Conservation (phyloP, 208 protist species). For the Paratrypanosoma confusum region DNA sequence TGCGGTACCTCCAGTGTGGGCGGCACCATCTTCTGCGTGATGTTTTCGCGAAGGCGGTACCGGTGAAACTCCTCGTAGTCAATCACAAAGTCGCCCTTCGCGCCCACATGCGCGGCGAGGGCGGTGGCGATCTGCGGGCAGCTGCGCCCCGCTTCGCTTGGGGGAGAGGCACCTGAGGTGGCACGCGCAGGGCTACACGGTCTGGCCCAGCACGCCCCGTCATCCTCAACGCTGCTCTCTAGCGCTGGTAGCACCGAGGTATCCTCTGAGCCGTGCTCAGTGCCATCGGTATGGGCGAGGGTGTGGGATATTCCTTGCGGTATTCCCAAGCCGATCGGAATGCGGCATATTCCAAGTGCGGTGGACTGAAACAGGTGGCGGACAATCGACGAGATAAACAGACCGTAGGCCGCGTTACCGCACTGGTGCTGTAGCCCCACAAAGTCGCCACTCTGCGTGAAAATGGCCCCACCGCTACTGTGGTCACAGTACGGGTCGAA, state of each 20-base stretch:
- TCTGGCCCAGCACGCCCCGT: constrained; percentile 12
- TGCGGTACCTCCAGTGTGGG: constrained; percentile 25
- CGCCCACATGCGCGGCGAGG: constrained; percentile 26
- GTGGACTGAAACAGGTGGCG: constrained; percentile 54
- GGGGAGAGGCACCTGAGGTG: no score
- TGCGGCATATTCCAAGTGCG: constrained; percentile 54
- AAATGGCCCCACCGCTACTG: constrained; percentile 73
- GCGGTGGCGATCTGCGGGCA: no score
- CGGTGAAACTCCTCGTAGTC: constrained; percentile 23
- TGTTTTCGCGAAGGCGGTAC: constrained; percentile 4
- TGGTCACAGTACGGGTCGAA: constrained; percentile 16
- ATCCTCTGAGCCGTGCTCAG: no score
- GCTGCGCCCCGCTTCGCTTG: no score
- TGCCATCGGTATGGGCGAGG: no score
- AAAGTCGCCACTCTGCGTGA: constrained; percentile 71
- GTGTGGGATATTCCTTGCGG: no score
- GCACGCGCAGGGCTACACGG: no score
- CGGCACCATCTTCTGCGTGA: constrained; percentile 9
- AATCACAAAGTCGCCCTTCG: constrained; percentile 18
- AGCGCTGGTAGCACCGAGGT: constrained; percentile 16
- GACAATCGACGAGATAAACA: constrained; percentile 60
- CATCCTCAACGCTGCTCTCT: constrained; percentile 21
- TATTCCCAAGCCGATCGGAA: no score
- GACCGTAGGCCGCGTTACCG: constrained; percentile 24
- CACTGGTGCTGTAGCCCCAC: constrained; percentile 71